Evolutionary conservation across 2,329 filamentous ascomycete species (phyloP), one percentile per base, ranked within the genome.

Genomic region (Rutstroemia sp.): DNA sequence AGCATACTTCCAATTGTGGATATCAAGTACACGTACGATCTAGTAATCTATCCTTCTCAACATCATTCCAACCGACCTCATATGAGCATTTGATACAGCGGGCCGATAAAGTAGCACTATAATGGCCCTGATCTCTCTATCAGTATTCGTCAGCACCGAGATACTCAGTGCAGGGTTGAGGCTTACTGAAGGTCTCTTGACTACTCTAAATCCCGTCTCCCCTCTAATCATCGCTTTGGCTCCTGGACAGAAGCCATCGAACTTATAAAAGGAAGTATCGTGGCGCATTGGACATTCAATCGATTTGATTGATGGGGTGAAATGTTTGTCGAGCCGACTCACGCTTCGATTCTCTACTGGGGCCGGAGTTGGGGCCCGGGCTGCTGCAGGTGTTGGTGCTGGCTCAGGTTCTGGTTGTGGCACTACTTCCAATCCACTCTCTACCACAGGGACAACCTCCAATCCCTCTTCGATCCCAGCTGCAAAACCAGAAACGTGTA

Each of bases 201-300:
- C 63, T 36, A 67, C 56, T 54, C 62, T 69, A 48, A 64, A 67
- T 4, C 65, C 65, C 5, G 60, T 59, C 38, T 67, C 66, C 7
- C 66, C 67, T 53, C 58, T 63, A 52, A 64, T 54, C 50, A 66
- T 61, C 14, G 55, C 53, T 45, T 60, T 64, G 2, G 67, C 64
- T 5, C 67, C 67, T 1, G 67, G 66, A 53, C 67, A 69, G 39
- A 69, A 69, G 2, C 67, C 67, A 12, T 64, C 65, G 48, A 64
- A 64, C 48, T 61, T 65, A 56, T 63, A 68, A 50, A 69, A 69
- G 1, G 67, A 69, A 34, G 57, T 60, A 59, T 68, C 65, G 27
- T 64, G 63, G 12, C 60, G 57, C 45, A 68, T 67, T 4, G 63
- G 65, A 49, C 60, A 59, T 27, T 67, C 64, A 19, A 64, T 61